Percentiles rank a stretch among this genome's conserved stretches.
Evolutionary conservation across 2,329 filamentous ascomycete species (phyloP).

Genomic region (Blastomyces gilchristii): DNA sequence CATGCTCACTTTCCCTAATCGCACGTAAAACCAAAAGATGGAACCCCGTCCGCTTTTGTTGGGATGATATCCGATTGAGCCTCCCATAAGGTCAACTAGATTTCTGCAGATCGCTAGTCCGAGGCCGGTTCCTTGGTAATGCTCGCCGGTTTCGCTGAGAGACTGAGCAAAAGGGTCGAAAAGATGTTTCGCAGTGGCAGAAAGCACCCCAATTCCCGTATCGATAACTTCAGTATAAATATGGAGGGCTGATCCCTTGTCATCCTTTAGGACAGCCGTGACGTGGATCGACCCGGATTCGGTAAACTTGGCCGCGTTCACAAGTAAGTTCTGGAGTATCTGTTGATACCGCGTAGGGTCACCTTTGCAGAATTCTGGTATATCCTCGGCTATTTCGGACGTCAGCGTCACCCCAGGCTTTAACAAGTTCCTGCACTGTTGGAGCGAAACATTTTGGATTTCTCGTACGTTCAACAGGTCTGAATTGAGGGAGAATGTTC

Average conservation of each 20-base stretch:
- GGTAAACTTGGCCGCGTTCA: constrained; percentile 54
- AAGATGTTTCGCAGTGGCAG: constrained; percentile 37
- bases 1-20: constrained; percentile 15
- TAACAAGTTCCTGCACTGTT: constrained; percentile 40
- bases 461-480: constrained; percentile 42
- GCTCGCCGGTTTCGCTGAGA: constrained; percentile 41
- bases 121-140: constrained; percentile 47
- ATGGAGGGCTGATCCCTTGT: constrained; percentile 32
- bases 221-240: constrained; percentile 46
- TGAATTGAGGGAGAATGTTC: constrained; percentile 47
- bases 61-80: constrained; percentile 37
- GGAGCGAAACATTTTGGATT: constrained; percentile 41
- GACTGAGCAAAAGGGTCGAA: constrained; percentile 50
- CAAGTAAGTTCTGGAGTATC: constrained; percentile 51
- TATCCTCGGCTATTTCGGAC: constrained; percentile 35
- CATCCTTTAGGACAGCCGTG: constrained; percentile 30
- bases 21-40: constrained; percentile 44
- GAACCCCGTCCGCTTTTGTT: constrained; percentile 42
- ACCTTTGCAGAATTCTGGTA: constrained; percentile 44
- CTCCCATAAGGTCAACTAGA: constrained; percentile 48
- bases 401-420: constrained; percentile 41
- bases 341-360: constrained; percentile 53
- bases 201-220: constrained; percentile 45
- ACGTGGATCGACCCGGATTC: constrained; percentile 45
- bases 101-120: constrained; percentile 50